phyloP scores from a whole-genome alignment of 345 rosid genomes.

The Erucastrum elatum region DNA sequence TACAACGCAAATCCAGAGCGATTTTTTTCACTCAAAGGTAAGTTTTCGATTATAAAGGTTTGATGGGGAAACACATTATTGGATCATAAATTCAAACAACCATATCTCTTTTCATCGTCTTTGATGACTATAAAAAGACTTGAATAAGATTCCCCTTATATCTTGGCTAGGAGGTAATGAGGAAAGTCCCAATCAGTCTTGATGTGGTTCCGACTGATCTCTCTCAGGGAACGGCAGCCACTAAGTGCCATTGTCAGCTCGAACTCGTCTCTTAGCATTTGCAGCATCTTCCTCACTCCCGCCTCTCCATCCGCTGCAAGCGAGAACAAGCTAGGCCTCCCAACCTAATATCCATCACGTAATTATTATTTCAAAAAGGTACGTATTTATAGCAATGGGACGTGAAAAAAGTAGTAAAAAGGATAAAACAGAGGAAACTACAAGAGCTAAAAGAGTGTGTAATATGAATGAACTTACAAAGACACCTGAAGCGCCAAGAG shows the following conservation, averaged over 20 bases:
- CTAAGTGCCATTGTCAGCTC: constrained; percentile 91
- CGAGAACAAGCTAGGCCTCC: constrained; percentile 83
- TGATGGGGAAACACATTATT: not conserved
- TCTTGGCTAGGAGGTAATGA: constrained; percentile 40
- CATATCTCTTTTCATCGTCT: not conserved
- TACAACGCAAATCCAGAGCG: too few relatives aligned
- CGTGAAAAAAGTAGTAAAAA: not conserved
- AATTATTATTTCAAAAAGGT: not conserved
- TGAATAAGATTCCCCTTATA: constrained; percentile 27
- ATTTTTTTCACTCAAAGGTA: not conserved
- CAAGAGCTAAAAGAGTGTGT: constrained; percentile 1
- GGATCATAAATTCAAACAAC: not conserved
- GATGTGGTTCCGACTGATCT: constrained; percentile 76
- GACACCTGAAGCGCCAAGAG: constrained; percentile 92
- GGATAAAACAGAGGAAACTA: not conserved
- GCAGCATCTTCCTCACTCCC: constrained; percentile 66
- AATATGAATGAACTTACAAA: constrained; percentile 62
- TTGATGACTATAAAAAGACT: not conserved
- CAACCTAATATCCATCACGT: constrained; percentile 50
- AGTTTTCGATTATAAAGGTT: not conserved
- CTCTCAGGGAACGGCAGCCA: constrained; percentile 82
- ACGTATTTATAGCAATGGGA: not conserved
- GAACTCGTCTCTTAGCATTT: constrained; percentile 79
- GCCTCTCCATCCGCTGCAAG: constrained; percentile 83
- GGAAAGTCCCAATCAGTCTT: constrained; percentile 73